Conservation (phyloP, 495 filamentous ascomycete genomes). For the Trichocladium uniseriatum region DNA sequence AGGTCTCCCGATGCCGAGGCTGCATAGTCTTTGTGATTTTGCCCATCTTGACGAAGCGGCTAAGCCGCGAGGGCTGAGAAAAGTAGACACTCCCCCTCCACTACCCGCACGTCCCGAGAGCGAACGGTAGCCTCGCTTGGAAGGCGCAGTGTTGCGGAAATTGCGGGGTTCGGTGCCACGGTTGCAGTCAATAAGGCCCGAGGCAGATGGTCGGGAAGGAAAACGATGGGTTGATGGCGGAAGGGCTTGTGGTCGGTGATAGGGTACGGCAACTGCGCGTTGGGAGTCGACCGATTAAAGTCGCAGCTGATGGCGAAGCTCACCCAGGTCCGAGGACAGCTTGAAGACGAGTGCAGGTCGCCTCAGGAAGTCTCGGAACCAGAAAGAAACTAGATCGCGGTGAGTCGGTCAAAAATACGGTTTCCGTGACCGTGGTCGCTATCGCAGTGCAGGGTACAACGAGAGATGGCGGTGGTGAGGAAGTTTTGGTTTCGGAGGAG, state of each 20-base stretch:
- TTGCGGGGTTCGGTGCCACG: slow-evolving; percentile 2
- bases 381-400: not conserved
- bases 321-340: slow-evolving; percentile 13
- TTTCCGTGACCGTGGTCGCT: slow-evolving; percentile 4
- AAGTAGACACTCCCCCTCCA: slow-evolving; percentile 40
- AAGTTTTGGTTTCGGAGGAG: slow-evolving; percentile 8
- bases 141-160: slow-evolving; percentile 21
- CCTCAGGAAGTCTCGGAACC: slow-evolving; percentile 7
- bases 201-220: not conserved
- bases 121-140: slow-evolving; percentile 30
- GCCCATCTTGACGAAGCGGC: slow-evolving; percentile 65
- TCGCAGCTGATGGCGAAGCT: slow-evolving; percentile 15
- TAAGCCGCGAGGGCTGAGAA: slow-evolving; percentile 39
- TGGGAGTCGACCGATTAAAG: slow-evolving; percentile 1
- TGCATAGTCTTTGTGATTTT: slow-evolving; percentile 94
- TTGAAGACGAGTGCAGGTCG: slow-evolving; percentile 33
- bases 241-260: slow-evolving; percentile 4
- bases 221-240: not conserved
- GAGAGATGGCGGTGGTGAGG: slow-evolving; percentile 6
- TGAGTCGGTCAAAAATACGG: not conserved
- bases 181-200: not conserved
- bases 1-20: slow-evolving; percentile 83
- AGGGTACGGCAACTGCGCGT: not conserved
- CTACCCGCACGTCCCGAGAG: slow-evolving; percentile 31
- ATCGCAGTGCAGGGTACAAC: slow-evolving; percentile 2